Evolutionary conservation across 345 rosid genomes (phyloP).

Genomic region (Cochlearia excelsa): DNA sequence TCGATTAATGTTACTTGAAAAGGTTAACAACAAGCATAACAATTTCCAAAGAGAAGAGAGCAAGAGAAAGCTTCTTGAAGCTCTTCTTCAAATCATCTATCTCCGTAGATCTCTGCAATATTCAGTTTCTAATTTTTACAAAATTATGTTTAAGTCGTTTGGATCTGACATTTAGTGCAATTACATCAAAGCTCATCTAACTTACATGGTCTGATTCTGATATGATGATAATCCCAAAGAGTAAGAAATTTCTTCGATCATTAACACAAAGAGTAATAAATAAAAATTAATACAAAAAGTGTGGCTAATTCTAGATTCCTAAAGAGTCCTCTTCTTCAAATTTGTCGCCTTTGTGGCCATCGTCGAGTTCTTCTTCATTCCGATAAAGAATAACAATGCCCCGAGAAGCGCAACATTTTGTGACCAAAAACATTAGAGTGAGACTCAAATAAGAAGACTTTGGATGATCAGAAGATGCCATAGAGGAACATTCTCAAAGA

Average conservation of each 20-base stretch:
- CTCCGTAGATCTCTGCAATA: too few relatives aligned
- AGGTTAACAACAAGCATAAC: too few relatives aligned
- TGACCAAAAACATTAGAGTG: slow-evolving; percentile 12
- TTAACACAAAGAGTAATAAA: neutral
- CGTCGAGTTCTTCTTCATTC: slow-evolving; percentile 62
- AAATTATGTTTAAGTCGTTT: too few relatives aligned
- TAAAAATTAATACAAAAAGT: neutral
- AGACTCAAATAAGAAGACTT: neutral
- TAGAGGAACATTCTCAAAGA: slow-evolving; percentile 1
- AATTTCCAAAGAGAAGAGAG: too few relatives aligned
- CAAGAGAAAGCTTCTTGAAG: too few relatives aligned
- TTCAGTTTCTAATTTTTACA: too few relatives aligned
- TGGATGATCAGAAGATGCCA: neutral
- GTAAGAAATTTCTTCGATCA: slow-evolving; percentile 4
- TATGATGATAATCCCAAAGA: too few relatives aligned
- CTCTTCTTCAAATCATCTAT: too few relatives aligned
- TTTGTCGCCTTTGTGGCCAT: slow-evolving; percentile 35
- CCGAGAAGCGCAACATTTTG: slow-evolving; percentile 80
- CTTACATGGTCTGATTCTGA: too few relatives aligned
- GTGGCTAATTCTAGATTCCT: slow-evolving; percentile 22
- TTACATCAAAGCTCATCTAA: too few relatives aligned
- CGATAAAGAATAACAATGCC: slow-evolving; percentile 74
- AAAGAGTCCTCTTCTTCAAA: slow-evolving; percentile 54
- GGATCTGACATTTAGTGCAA: too few relatives aligned
- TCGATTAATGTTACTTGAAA: too few relatives aligned